Evolutionary conservation across 2,329 filamentous ascomycete species (phyloP).

Genomic region (Aspergillus sp.): DNA sequence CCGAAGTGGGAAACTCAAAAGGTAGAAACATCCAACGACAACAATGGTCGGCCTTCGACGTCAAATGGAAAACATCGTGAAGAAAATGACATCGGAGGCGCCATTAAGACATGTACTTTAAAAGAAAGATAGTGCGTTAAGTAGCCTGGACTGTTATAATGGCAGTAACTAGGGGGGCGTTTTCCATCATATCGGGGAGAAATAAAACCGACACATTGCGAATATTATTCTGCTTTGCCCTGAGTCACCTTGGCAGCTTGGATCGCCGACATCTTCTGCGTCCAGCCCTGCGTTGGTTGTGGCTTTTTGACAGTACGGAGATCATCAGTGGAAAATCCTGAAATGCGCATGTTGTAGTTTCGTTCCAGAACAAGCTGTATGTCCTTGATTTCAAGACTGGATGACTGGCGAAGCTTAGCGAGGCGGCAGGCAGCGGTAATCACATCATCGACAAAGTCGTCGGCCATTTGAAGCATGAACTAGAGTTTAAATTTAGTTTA

Average conservation of each 20-base stretch:
- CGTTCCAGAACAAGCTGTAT: conserved; percentile 80
- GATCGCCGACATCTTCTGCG: conserved; percentile 94
- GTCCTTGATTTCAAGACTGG: conserved; percentile 85
- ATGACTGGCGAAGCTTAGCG: conserved; percentile 87
- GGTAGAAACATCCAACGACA: neutral
- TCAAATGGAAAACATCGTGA: neutral
- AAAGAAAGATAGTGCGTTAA: too few relatives aligned
- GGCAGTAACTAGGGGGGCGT: neutral
- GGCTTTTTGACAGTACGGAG: conserved; percentile 92
- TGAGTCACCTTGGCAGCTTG: conserved; percentile 79
- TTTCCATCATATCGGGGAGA: neutral
- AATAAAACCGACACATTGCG: neutral
- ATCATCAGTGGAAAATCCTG: conserved; percentile 92
- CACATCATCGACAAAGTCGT: conserved; percentile 92
- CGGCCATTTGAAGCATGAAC: conserved; percentile 84
- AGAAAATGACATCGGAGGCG: neutral
- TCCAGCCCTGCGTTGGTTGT: conserved; percentile 84
- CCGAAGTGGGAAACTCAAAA: neutral
- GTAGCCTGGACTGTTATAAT: too few relatives aligned
- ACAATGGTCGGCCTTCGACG: neutral
- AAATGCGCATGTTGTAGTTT: conserved; percentile 87
- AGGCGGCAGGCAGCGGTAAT: conserved; percentile 84
- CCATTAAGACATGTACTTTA: too few relatives aligned
- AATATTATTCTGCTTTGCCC: conserved; percentile 39
- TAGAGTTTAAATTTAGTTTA: conserved; percentile 37